Conservation (phyloP, 129 eudicot genomes). For the Tagetes erecta region DNA sequence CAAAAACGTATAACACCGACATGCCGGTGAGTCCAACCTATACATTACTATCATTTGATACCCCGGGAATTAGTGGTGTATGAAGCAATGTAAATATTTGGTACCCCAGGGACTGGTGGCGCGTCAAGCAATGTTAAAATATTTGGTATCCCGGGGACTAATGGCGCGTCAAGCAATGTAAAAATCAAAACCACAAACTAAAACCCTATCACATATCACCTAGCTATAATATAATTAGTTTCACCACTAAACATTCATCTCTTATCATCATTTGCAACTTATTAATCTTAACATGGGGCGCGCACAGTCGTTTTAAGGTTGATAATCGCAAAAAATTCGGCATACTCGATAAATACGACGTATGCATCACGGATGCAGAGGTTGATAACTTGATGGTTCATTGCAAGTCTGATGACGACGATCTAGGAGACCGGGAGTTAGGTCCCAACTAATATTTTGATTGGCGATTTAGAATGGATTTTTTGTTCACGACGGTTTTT, state of each 20-base stretch:
- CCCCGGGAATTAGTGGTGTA: no score
- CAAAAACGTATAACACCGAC: no score
- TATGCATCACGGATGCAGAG: conserved; percentile 19
- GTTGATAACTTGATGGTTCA: conserved; percentile 28
- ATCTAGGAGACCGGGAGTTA: conserved; percentile 22
- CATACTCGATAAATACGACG: background rate
- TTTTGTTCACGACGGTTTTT: conserved; percentile 23
- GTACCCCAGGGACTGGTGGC: no score
- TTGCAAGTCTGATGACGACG: conserved; percentile 26
- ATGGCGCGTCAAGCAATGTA: background rate
- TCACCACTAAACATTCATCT: background rate
- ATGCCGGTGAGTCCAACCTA: no score
- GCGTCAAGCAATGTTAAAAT: no score
- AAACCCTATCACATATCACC: background rate
- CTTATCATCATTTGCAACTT: background rate
- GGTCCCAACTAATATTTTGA: background rate
- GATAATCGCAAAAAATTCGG: background rate
- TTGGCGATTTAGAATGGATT: conserved; percentile 19
- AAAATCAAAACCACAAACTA: background rate
- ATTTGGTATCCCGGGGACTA: no score
- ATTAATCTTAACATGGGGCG: background rate
- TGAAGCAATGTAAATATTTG: no score
- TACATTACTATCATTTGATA: no score
- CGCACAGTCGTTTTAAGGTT: background rate
- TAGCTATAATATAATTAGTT: background rate